Base-by-base conservation (phyloP, 1,139 yeast species). In the Candida tropicalis region DNA sequence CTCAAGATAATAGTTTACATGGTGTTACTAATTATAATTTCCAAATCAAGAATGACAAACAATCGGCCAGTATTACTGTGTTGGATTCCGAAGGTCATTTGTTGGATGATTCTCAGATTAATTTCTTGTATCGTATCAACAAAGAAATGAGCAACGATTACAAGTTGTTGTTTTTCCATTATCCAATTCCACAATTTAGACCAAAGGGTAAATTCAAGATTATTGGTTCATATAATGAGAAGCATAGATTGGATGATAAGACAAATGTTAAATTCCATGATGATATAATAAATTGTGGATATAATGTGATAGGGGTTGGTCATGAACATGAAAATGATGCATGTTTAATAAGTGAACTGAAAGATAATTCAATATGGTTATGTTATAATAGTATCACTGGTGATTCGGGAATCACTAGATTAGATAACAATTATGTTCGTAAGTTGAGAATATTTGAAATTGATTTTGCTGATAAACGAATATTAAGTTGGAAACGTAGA, bases 241-340 rank as follows among this genome's bases (percentile, higher is more conserved):
- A 74, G 49, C 73, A 67, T 39, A 61, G 61, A 4, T 58, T 77
- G 23, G 53, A 58, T 26, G 53, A 69, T n/a, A 55, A 57, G 16
- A 65, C 77, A 2, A 68, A 67, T 49, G 50, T 56, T 11, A 63
- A 66, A 36, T 59, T 67, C 39, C 60, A 64, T 39, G 65, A 65
- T 37, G 78, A 73, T 51, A 63, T 73, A 25, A 54, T 65, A 27
- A 59, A 59, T 41, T 61, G 70, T 42, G 70, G 70, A 6, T 72
- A 72, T 52, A 59, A 68, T 35, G 81, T 68, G 0, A 67, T 77
- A 11, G 67, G 77, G 12, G 82, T 77, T 20, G 82, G 82, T 6
- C 78, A 76, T 48, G 83, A 79, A 50, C 82, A 77, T 53, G 77
- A 70, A 35, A 79, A 78, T 54, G 82, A 78, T 49, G 80, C 80